phyloP scores from a whole-genome alignment of 176 grass and related monocot genomes.

The Musa schizocarpa region DNA sequence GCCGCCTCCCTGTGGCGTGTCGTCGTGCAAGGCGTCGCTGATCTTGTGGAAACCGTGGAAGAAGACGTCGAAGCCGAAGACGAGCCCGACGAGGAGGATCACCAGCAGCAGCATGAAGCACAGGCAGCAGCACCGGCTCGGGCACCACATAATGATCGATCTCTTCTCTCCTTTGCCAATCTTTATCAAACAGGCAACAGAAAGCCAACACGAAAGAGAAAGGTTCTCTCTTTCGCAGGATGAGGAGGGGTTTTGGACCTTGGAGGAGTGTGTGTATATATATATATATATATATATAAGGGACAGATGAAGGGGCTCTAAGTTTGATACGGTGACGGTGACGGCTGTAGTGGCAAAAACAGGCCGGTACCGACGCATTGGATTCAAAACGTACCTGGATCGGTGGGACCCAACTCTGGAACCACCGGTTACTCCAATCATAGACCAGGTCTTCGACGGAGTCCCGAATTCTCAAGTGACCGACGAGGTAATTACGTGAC shows the following conservation, averaged over 20 bases:
- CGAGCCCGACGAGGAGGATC: slow-evolving; percentile 7
- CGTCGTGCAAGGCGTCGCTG: slow-evolving; percentile 2
- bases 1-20: neutral
- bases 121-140: slow-evolving; percentile 15
- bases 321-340: no score
- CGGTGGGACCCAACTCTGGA: no score
- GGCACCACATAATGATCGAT: slow-evolving; percentile 11
- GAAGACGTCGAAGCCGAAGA: slow-evolving; percentile 18
- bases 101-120: slow-evolving; percentile 9
- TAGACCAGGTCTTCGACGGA: no score
- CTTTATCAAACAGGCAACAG: neutral
- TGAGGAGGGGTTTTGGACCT: no score
- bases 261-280: no score
- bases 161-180: neutral
- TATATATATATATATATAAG: neutral
- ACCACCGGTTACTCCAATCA: no score
- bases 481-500: no score
- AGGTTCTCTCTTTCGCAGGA: neutral
- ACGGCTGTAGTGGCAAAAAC: no score
- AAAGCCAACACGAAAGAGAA: neutral
- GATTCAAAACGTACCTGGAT: no score
- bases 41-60: slow-evolving; percentile 12
- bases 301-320: no score
- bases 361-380: no score
- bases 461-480: no score